phyloP scores from a whole-genome alignment of 2,329 filamentous ascomycete species.

The Paecilomyces dactylethromorphus region DNA sequence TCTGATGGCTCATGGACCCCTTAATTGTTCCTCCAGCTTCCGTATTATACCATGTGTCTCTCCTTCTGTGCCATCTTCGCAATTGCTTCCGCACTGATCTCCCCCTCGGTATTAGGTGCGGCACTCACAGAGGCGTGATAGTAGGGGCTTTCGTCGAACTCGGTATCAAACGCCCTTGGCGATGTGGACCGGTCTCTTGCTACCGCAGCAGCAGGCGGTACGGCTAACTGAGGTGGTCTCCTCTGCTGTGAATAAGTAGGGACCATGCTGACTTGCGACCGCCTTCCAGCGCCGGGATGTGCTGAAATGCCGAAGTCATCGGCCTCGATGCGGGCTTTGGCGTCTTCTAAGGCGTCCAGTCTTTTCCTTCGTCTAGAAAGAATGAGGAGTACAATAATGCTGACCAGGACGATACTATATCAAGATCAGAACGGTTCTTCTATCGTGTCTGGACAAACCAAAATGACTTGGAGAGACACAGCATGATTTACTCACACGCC shows the following conservation, averaged over 20 bases:
- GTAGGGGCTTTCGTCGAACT: neutral
- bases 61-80: neutral
- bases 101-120: neutral
- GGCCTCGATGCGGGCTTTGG: conserved; percentile 8
- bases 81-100: neutral
- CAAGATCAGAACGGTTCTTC: neutral
- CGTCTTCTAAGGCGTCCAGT: conserved; percentile 3
- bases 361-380: conserved; percentile 5
- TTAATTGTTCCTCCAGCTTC: neutral
- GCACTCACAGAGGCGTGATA: neutral
- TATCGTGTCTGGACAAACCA: neutral
- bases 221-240: neutral
- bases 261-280: neutral
- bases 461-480: neutral
- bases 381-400: conserved; percentile 1
- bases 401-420: conserved; percentile 4
- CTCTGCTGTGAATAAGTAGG: neutral
- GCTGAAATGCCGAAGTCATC: conserved; percentile 6
- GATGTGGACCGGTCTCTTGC: neutral
- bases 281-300: neutral
- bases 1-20: neutral
- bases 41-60: neutral
- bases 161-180: neutral
- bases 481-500: conserved; percentile 3
- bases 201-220: neutral